phyloP scores from a whole-genome alignment of 2,329 filamentous ascomycete species.

The Pyrenochaeta sp. region DNA sequence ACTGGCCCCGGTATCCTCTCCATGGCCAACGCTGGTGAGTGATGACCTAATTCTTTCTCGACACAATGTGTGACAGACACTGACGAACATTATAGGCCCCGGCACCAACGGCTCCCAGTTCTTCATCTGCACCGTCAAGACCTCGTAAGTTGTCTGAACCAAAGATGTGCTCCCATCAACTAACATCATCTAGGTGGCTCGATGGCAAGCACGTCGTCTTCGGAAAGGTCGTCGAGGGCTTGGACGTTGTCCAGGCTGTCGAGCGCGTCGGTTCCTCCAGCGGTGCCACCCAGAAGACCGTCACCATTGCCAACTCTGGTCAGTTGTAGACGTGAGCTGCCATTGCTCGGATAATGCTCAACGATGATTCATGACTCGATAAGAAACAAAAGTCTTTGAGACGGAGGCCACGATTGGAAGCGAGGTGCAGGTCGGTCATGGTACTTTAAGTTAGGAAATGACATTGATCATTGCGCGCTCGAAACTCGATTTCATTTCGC shows the following conservation, averaged over 20 bases:
- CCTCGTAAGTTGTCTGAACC: conserved; percentile 58
- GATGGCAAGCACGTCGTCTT: conserved; percentile 85
- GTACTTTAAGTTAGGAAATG: conserved; percentile 24
- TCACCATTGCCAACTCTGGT: conserved; percentile 34
- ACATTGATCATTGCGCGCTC: conserved; percentile 14
- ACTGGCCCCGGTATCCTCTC: conserved; percentile 90
- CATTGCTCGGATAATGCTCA: conserved; percentile 4
- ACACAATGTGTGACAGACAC: too few relatives aligned
- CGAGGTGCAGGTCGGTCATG: conserved; percentile 12
- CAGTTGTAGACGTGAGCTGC: conserved; percentile 23
- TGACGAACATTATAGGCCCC: not conserved
- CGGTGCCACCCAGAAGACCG: conserved; percentile 28
- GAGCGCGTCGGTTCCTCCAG: conserved; percentile 31
- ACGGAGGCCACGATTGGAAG: conserved; percentile 7
- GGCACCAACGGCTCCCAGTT: conserved; percentile 97
- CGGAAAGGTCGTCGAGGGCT: conserved; percentile 66
- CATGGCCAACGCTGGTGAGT: conserved; percentile 89
- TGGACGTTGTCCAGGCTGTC: conserved; percentile 34
- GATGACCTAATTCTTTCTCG: not conserved
- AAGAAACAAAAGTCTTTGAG: conserved; percentile 14
- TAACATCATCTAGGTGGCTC: conserved; percentile 59
- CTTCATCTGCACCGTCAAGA: conserved; percentile 93
- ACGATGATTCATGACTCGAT: conserved; percentile 12
- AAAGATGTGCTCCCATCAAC: too few relatives aligned
- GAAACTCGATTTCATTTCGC: not conserved